Evolutionary conservation across 805 yeast genomes (phyloP).

Genomic region (Tetrapisispora pingtungensis): DNA sequence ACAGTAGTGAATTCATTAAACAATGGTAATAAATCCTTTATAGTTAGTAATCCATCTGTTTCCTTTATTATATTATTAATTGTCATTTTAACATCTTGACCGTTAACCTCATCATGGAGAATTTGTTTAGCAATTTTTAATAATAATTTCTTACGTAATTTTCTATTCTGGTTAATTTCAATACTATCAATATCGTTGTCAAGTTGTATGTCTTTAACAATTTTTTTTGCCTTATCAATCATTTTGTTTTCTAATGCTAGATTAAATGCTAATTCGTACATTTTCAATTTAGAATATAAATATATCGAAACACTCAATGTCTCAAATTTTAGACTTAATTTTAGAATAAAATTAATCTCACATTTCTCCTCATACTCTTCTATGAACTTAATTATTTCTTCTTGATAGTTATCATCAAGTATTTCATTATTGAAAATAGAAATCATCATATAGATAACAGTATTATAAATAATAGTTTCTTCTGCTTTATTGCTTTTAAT

Average conservation of each 20-base stretch:
- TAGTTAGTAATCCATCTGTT: conserved; percentile 43
- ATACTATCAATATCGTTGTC: conserved; percentile 17
- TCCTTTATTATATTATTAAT: conserved; percentile 32
- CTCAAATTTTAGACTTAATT: conserved; percentile 55
- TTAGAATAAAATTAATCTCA: conserved; percentile 64
- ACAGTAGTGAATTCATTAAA: conserved; percentile 78
- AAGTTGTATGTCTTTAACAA: conserved; percentile 28
- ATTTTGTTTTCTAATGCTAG: conserved; percentile 56
- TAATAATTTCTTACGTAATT: conserved; percentile 64
- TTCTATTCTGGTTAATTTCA: conserved; percentile 5
- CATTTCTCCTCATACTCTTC: conserved; percentile 32
- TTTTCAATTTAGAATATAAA: conserved; percentile 55
- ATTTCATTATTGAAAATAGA: conserved; percentile 24
- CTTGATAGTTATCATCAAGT: conserved; percentile 20
- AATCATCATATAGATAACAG: conserved; percentile 58
- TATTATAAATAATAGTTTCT: conserved; percentile 52
- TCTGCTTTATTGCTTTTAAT: conserved; percentile 36
- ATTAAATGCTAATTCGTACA: conserved; percentile 72
- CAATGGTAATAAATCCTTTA: conserved; percentile 74
- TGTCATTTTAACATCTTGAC: conserved; percentile 24
- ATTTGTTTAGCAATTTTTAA: conserved; percentile 39
- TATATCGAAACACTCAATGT: conserved; percentile 59
- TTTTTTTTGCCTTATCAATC: conserved; percentile 19
- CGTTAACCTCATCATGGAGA: conserved; percentile 17
- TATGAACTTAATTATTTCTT: conserved; percentile 44